Evolutionary conservation across 1,139 yeast species (phyloP).

Genomic region (Suhomyces bolitotheri): DNA sequence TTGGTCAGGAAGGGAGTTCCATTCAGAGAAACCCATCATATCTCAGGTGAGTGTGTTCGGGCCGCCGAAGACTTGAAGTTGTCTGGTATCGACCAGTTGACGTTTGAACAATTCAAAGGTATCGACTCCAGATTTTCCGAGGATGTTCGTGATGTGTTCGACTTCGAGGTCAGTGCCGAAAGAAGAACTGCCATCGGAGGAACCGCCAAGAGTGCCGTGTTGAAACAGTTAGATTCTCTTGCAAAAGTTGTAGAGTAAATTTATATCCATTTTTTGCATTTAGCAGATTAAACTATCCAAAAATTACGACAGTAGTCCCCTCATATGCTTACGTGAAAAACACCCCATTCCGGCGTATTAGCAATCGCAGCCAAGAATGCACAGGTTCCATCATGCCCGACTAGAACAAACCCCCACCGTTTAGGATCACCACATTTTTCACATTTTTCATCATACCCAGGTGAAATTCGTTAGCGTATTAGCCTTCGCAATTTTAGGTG

Average conservation of each 20-base stretch:
- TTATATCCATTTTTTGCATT: no score
- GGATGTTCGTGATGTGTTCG: conserved; percentile 81
- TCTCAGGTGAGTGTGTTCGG: conserved; percentile 96
- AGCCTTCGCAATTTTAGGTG: no score
- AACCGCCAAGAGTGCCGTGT: conserved; percentile 88
- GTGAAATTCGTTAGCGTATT: no score
- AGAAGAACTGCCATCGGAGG: conserved; percentile 97
- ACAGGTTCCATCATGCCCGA: no score
- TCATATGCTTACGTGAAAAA: no score
- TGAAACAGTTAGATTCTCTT: conserved; percentile 56
- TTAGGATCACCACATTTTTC: no score
- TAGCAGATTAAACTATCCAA: no score
- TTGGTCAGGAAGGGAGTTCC: conserved; percentile 97
- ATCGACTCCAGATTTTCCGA: conserved; percentile 79
- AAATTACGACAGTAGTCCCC: no score
- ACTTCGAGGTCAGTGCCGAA: conserved; percentile 93
- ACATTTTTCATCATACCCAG: no score
- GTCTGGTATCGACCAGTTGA: conserved; percentile 78
- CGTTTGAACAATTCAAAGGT: conserved; percentile 70
- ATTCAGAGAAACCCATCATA: conserved; percentile 97
- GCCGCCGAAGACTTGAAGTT: conserved; percentile 75
- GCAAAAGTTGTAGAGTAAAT: neutral
- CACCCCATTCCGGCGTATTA: no score
- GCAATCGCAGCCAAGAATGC: no score
- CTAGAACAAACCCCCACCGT: no score